Conservation (phyloP, 2,329 filamentous ascomycete species). For the Eurotiales sp. region DNA sequence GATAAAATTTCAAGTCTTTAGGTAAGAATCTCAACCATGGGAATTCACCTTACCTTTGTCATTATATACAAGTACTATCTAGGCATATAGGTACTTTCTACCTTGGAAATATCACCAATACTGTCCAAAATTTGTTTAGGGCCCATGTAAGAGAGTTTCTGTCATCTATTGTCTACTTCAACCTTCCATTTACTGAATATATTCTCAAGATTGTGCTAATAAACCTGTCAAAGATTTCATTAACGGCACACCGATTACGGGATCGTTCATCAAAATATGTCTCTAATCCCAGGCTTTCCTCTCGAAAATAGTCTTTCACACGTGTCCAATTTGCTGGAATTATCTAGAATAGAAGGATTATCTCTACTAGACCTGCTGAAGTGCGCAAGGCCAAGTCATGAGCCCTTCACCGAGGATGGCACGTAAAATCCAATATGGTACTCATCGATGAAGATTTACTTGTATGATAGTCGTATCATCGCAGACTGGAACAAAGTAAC, state of each 20-base stretch:
- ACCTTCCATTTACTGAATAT: slow-evolving; percentile 17
- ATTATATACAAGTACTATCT: too few relatives aligned
- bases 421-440: too few relatives aligned
- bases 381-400: slow-evolving; percentile 29
- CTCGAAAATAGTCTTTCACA: slow-evolving; percentile 13
- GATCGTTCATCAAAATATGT: slow-evolving; percentile 46
- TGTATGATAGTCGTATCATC: too few relatives aligned
- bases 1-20: too few relatives aligned
- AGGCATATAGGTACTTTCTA: too few relatives aligned
- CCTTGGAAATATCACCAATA: slow-evolving; percentile 19
- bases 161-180: slow-evolving; percentile 30
- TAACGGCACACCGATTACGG: slow-evolving; percentile 46
- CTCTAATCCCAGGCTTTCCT: too few relatives aligned
- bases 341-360: slow-evolving; percentile 15
- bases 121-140: slow-evolving; percentile 43
- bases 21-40: too few relatives aligned
- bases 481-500: too few relatives aligned
- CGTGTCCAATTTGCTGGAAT: slow-evolving; percentile 17
- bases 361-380: slow-evolving; percentile 13
- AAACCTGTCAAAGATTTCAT: slow-evolving; percentile 44
- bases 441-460: too few relatives aligned
- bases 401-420: slow-evolving; percentile 36
- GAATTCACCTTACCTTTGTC: too few relatives aligned
- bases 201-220: slow-evolving; percentile 35
- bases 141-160: slow-evolving; percentile 37